These are phyloP conservation scores for Metschnikowia similis DNA, from an alignment of 805 yeast genomes.

Conservation along the genomic window DNA sequence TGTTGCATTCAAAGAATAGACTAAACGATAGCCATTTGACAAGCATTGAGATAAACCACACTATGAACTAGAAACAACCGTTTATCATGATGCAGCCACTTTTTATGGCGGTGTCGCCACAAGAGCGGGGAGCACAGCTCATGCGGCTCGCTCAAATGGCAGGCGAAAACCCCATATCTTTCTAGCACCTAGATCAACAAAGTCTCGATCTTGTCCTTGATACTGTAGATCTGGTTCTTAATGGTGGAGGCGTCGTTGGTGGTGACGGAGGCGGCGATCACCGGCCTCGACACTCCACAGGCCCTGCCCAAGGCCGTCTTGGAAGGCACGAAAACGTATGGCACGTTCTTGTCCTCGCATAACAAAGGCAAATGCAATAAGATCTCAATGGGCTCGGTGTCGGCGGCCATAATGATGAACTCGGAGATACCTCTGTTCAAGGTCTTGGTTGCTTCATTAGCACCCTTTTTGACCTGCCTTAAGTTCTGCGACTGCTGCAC, in stretches of 20 bases:
- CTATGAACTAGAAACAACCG: too few relatives aligned
- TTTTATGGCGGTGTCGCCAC: too few relatives aligned
- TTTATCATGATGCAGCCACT: too few relatives aligned
- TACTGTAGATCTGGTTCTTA: conserved; percentile 93
- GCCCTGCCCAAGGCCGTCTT: conserved; percentile 99
- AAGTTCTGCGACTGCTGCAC: conserved; percentile 97
- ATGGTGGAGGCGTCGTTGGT: conserved; percentile 97
- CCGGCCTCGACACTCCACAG: conserved; percentile 99
- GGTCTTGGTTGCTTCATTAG: conserved; percentile 98
- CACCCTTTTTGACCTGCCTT: conserved; percentile 99
- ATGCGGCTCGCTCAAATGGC: too few relatives aligned
- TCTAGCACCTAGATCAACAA: conserved; percentile 67
- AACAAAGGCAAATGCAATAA: conserved; percentile 93
- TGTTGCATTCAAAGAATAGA: too few relatives aligned
- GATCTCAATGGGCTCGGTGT: conserved; percentile 98
- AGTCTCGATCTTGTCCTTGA: conserved; percentile 98
- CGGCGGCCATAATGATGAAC: conserved; percentile 99
- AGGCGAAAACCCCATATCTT: background rate
- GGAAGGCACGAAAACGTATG: conserved; percentile 97
- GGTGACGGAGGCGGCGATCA: conserved; percentile 96
- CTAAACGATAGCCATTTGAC: too few relatives aligned
- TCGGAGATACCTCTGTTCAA: conserved; percentile 99
- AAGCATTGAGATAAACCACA: too few relatives aligned
- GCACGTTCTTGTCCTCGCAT: conserved; percentile 99
- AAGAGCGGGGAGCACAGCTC: too few relatives aligned